Conservation (phyloP, 305 asterid species). For the Fraxinus sp. region DNA sequence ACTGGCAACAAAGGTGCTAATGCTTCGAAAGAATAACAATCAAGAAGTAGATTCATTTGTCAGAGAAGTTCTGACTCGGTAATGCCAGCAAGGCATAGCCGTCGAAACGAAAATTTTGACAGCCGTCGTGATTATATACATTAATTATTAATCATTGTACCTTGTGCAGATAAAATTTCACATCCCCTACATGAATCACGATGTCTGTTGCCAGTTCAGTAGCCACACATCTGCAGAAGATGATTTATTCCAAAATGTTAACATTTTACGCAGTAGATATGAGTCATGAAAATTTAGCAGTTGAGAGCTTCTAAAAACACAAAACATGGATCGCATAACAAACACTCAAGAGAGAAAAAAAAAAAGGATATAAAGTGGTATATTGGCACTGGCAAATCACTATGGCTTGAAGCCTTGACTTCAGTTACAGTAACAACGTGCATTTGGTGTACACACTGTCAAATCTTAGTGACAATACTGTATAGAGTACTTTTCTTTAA, state of each 20-base stretch:
- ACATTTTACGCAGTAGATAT: neutral
- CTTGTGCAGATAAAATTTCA: slow-evolving; percentile 6
- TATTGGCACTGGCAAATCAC: neutral
- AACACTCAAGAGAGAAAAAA: neutral
- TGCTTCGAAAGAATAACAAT: neutral
- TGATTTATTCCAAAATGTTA: neutral
- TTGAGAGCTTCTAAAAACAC: neutral
- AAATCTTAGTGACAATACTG: neutral
- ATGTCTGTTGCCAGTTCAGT: slow-evolving; percentile 10
- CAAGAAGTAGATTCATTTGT: neutral
- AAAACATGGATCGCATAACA: neutral
- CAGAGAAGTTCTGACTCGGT: neutral
- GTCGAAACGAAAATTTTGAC: neutral
- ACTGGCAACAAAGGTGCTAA: neutral
- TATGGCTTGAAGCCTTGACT: neutral
- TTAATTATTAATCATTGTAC: neutral
- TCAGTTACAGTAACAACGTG: neutral
- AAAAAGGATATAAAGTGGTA: neutral
- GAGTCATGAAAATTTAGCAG: neutral
- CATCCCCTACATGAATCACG: neutral
- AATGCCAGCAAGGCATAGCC: neutral
- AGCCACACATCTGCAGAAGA: slow-evolving; percentile 2
- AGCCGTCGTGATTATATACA: neutral
- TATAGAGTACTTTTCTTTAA: neutral
- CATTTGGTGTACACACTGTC: neutral